These are phyloP conservation scores for Chenopodium suecicum DNA, from an alignment of 148 eudicot genomes.

Conservation along the genomic window DNA sequence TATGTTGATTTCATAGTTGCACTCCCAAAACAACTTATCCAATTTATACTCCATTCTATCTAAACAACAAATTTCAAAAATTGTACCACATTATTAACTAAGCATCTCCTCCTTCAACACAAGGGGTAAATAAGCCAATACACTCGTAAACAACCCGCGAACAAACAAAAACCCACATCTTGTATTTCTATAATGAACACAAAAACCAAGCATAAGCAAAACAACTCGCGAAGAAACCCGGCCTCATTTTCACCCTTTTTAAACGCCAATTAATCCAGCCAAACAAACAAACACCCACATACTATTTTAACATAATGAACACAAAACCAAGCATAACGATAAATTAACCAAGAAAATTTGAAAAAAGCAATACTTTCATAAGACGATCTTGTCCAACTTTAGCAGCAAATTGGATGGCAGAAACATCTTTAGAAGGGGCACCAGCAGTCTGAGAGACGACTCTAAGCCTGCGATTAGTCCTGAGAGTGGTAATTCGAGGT, in stretches of 20 bases:
- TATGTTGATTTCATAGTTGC: no score
- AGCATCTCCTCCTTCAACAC: background rate
- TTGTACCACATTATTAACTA: background rate
- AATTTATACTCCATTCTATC: background rate
- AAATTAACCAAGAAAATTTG: no score
- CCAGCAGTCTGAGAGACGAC: slow-evolving; percentile 41
- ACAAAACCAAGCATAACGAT: background rate
- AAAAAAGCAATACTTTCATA: slow-evolving; percentile 39
- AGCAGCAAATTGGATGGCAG: slow-evolving; percentile 15
- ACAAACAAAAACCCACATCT: slow-evolving; percentile 9
- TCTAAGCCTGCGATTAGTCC: slow-evolving; percentile 15
- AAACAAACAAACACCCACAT: slow-evolving; percentile 9
- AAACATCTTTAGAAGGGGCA: slow-evolving; percentile 31
- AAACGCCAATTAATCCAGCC: no score
- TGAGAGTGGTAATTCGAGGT: slow-evolving; percentile 8
- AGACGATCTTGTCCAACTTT: slow-evolving; percentile 68
- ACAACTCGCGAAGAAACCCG: no score
- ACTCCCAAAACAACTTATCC: background rate
- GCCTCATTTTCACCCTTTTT: no score
- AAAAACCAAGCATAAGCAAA: background rate
- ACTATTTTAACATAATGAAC: background rate
- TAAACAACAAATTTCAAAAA: background rate
- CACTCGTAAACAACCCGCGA: background rate
- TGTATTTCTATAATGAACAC: background rate
- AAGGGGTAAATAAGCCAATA: background rate